phyloP scores from a whole-genome alignment of 345 rosid species.

The Syzygium aqueum region DNA sequence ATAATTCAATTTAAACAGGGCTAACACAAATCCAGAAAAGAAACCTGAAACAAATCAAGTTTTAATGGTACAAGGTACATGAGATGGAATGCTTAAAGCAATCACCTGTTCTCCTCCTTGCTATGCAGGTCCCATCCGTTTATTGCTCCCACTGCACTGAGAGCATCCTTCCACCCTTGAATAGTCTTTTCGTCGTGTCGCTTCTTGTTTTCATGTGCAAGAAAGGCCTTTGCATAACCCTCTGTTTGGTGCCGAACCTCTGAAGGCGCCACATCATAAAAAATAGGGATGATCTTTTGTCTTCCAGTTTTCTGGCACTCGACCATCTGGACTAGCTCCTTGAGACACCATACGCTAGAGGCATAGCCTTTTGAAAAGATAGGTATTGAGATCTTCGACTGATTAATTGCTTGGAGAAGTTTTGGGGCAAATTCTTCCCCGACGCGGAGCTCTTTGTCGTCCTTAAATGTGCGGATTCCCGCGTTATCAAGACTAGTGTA shows the following conservation, averaged over 20 bases:
- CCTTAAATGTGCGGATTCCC: neutral
- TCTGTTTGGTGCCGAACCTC: neutral
- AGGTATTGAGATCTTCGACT: no score
- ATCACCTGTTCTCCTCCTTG: neutral
- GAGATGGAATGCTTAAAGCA: neutral
- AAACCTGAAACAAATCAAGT: fast-evolving
- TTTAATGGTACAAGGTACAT: fast-evolving
- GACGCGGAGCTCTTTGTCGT: fast-evolving
- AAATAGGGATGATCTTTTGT: neutral
- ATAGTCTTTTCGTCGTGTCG: fast-evolving
- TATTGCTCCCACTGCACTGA: neutral
- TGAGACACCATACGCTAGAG: neutral
- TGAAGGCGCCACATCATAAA: neutral
- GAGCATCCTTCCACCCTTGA: fast-evolving
- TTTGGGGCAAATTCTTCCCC: neutral
- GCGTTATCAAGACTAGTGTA: neutral
- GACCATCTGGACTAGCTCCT: fast-evolving
- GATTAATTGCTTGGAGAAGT: no score
- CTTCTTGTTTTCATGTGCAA: fast-evolving
- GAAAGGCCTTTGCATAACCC: fast-evolving
- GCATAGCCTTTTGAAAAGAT: no score
- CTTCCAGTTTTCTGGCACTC: fast-evolving
- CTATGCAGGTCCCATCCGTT: neutral
- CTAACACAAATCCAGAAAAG: neutral
- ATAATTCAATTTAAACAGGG: no score